Percentiles rank a stretch among this genome's conserved stretches.
Conservation (phyloP, 2,329 filamentous ascomycete species). For the Nemania bipapillata region DNA sequence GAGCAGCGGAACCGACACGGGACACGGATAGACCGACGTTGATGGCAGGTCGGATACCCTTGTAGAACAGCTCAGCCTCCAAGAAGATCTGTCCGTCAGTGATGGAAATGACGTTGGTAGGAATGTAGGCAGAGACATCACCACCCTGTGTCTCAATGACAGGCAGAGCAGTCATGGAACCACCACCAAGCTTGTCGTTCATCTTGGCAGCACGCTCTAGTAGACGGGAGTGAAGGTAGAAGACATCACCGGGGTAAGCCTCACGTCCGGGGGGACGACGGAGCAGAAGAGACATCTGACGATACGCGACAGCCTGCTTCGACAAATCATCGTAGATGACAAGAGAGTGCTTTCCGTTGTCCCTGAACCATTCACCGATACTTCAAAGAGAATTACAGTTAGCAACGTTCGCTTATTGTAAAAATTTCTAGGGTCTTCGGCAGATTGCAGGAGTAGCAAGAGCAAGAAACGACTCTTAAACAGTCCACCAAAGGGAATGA, state of each 20-base stretch:
- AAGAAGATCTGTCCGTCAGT: conserved; percentile 99
- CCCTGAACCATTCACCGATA: conserved; percentile 80
- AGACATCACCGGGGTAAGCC: conserved; percentile 98
- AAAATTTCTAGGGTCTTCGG: no score
- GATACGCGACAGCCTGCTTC: conserved; percentile 97
- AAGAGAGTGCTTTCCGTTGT: conserved; percentile 87
- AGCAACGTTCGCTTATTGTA: no score
- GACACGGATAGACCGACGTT: conserved; percentile 99
- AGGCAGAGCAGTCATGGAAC: conserved; percentile 95
- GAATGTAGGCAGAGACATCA: conserved; percentile 99
- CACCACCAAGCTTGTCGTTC: conserved; percentile 92
- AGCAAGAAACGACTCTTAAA: no score
- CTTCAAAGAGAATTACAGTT: no score
- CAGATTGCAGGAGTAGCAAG: no score
- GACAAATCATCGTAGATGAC: conserved; percentile 95
- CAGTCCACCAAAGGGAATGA: no score
- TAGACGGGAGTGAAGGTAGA: conserved; percentile 99
- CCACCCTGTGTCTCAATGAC: conserved; percentile 99
- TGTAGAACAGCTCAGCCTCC: conserved; percentile 99
- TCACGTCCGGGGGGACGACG: conserved; percentile 98
- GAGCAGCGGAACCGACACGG: conserved; percentile 98
- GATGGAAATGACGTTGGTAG: conserved; percentile 99
- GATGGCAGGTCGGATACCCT: conserved; percentile 99
- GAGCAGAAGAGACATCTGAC: conserved; percentile 98
- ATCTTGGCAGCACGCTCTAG: conserved; percentile 99